Conservation (phyloP, 768 basidiomycete species). For the Boletus sensibilis region DNA sequence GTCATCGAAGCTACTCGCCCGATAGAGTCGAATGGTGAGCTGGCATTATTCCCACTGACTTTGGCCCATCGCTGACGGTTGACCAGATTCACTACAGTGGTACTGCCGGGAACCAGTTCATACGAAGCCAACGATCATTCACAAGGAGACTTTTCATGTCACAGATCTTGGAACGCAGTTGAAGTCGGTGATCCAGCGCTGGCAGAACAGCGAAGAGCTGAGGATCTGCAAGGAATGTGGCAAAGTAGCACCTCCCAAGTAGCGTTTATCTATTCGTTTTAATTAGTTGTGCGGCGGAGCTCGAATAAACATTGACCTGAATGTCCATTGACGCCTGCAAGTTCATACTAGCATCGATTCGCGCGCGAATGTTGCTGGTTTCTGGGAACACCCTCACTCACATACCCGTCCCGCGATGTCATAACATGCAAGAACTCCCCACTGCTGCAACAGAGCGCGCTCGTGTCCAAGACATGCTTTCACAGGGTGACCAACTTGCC, state of each 20-base stretch:
- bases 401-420: constrained; percentile 38
- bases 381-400: background rate
- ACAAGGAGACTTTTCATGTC: constrained; percentile 84
- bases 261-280: background rate
- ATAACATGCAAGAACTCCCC: constrained; percentile 46
- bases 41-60: background rate
- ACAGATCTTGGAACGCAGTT: constrained; percentile 91
- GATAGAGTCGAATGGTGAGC: constrained; percentile 65
- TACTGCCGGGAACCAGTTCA: constrained; percentile 75
- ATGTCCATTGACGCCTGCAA: background rate
- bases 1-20: constrained; percentile 89
- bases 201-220: constrained; percentile 65
- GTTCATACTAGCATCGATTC: background rate
- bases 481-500: constrained; percentile 1
- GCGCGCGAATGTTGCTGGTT: background rate
- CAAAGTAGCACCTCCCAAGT: constrained; percentile 53
- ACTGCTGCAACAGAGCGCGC: constrained; percentile 38
- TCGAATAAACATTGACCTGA: constrained; percentile 10
- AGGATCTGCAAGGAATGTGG: constrained; percentile 77
- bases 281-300: constrained; percentile 15
- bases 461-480: constrained; percentile 27
- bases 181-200: constrained; percentile 84
- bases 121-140: constrained; percentile 65
- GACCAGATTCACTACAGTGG: constrained; percentile 87
- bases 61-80: background rate